phyloP scores from a whole-genome alignment of 2,329 filamentous ascomycete genomes.

The Colletotrichum echinochloae region DNA sequence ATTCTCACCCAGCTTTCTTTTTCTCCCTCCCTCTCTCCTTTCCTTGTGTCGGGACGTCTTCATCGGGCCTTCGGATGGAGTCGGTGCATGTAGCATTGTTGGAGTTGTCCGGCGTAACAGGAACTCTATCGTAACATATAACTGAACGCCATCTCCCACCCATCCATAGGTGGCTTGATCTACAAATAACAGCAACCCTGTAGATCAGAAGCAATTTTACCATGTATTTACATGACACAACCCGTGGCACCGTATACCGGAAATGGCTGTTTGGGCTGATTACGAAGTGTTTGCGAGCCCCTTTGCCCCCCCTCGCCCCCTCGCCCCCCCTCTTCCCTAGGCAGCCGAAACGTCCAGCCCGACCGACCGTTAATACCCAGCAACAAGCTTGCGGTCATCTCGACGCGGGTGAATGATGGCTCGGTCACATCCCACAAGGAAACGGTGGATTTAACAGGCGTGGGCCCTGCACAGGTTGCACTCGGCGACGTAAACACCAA shows the following conservation, averaged over 20 bases:
- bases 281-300: neutral
- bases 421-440: neutral
- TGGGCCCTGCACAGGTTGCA: neutral
- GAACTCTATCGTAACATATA: slow-evolving; percentile 7
- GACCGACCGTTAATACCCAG: neutral
- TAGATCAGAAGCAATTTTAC: slow-evolving; percentile 13
- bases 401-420: neutral
- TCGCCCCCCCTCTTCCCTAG: neutral
- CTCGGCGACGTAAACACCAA: neutral
- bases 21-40: neutral
- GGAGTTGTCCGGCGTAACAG: slow-evolving; percentile 25
- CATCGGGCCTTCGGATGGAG: neutral
- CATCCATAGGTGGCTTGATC: neutral
- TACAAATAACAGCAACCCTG: slow-evolving; percentile 26
- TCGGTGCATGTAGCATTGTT: slow-evolving; percentile 20
- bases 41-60: neutral
- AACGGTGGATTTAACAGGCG: neutral
- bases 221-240: slow-evolving; percentile 14
- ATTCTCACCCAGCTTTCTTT: neutral
- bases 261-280: slow-evolving; percentile 1
- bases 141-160: neutral
- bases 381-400: neutral
- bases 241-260: neutral
- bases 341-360: neutral
- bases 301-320: too few relatives aligned